Evolutionary conservation across 371 early-diverging fungal species (phyloP), one percentile per base, ranked within the genome.

Genomic region (Dinochytrium kinnereticum): DNA sequence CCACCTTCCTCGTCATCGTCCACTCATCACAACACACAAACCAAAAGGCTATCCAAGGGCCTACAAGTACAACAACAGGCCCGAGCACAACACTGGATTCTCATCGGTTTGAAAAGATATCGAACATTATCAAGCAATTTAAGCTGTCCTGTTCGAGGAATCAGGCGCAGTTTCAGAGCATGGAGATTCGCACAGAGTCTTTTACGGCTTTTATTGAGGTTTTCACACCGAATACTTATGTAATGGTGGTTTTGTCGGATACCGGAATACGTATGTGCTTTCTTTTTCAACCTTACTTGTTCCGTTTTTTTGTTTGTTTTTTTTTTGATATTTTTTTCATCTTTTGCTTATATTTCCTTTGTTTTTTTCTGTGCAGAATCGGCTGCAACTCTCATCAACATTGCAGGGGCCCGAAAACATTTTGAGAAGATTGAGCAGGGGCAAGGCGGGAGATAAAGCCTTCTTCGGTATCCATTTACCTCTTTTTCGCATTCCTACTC

Each of bases 111-210:
- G 95, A 96, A 81, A 92, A 94, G 80, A 91, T 97, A 17, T 93
- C 94, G 75, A 95, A 96, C 79, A 93, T 93, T 57, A 95, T 98
- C 84, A 98, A 98, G 79, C 93, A 92, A 79, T 96, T 95, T 79
- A 94, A 95, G 73, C 83, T 94, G 33, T 90, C 92, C 44, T 95
- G 96, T 85, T 87, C 90, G 90, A 89, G 90, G 77, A 86, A 91
- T 36, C 96, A 95, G 76, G 88, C 95, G 34, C 90, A 90, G 64
- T 97, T 98, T 80, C 90, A 91, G 78, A 90, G 90, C 76, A 91
- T 96, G 92, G 96, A 96, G 79, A 89, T 98, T 40, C 86, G 94
- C 59, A 92, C 92, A 69, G 84, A 90, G 55, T 81, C 81, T 31
- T 96, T 94, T 82, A 87, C 96, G 36, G 91, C 94, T 44, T 96